These are phyloP conservation scores for Penicillium sp. DNA, from an alignment of 2,329 filamentous ascomycete genomes.

Conservation along the genomic window DNA sequence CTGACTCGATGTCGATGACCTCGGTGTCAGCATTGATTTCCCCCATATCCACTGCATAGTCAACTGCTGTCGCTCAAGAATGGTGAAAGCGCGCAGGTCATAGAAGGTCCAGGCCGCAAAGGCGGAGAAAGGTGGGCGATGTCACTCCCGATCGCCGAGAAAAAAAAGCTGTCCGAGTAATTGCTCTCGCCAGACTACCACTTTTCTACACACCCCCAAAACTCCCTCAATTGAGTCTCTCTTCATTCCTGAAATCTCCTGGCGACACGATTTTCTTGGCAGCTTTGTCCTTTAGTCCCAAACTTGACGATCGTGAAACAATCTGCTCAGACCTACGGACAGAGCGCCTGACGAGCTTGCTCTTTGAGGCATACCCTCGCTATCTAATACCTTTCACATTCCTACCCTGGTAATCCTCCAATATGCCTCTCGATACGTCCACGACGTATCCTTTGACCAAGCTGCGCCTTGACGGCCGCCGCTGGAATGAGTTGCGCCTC, in stretches of 20 bases:
- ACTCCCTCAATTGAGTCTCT: conserved; percentile 9
- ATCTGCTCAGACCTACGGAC: conserved; percentile 1
- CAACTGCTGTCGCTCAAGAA: conserved; percentile 2
- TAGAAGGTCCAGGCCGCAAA: conserved; percentile 18
- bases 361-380: conserved; percentile 2
- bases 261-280: not conserved
- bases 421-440: conserved; percentile 92
- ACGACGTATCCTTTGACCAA: conserved; percentile 87
- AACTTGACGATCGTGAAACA: not conserved
- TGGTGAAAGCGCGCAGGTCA: conserved; percentile 12
- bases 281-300: not conserved
- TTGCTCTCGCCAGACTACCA: conserved; percentile 7
- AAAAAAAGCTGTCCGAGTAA: conserved; percentile 20
- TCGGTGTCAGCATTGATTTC: conserved; percentile 24
- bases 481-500: conserved; percentile 95
- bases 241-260: not conserved
- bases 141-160: conserved; percentile 29
- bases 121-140: conserved; percentile 33
- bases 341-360: conserved; percentile 12
- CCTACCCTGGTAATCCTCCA: conserved; percentile 20
- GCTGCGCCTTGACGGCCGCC: conserved; percentile 77
- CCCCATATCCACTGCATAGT: conserved; percentile 24
- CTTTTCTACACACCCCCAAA: not conserved
- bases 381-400: not conserved
- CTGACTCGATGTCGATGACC: conserved; percentile 35